Conservation (phyloP, 768 basidiomycete genomes). For the Calocera cornea region DNA sequence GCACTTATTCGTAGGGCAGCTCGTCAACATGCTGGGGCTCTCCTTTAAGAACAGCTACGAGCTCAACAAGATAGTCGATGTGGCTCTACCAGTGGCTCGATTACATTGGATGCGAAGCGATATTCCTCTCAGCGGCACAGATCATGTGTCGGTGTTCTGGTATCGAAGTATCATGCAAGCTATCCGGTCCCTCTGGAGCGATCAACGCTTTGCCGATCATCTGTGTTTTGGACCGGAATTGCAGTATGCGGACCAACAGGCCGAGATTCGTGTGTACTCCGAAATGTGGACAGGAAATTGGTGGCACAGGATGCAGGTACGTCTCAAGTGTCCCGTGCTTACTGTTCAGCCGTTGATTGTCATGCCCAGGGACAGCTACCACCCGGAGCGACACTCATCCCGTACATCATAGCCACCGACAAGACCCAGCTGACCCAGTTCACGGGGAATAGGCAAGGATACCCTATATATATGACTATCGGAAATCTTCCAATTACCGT, state of each 20-base stretch:
- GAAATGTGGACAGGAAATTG: slow-evolving; percentile 21
- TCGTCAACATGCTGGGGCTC: background rate
- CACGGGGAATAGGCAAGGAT: slow-evolving; percentile 22
- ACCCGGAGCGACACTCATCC: slow-evolving; percentile 18
- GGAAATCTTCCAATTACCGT: slow-evolving; percentile 21
- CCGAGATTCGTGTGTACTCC: slow-evolving; percentile 5
- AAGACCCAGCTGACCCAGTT: slow-evolving; percentile 22
- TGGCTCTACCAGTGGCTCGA: background rate
- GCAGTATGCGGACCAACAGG: slow-evolving; percentile 8
- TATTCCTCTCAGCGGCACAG: slow-evolving; percentile 14
- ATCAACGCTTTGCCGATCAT: slow-evolving; percentile 8
- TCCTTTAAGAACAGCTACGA: background rate
- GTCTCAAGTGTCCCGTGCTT: background rate
- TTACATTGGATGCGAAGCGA: background rate
- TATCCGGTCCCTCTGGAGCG: slow-evolving; percentile 8
- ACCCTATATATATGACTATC: slow-evolving; percentile 25
- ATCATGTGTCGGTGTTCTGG: slow-evolving; percentile 12
- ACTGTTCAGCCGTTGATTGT: background rate
- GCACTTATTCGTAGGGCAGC: background rate
- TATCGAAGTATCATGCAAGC: slow-evolving; percentile 9
- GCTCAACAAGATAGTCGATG: background rate
- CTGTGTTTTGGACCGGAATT: slow-evolving; percentile 5
- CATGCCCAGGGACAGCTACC: slow-evolving; percentile 10
- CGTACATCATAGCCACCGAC: slow-evolving; percentile 23
- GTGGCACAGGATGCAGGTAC: slow-evolving; percentile 19